These are phyloP conservation scores for Cytospora schulzeri DNA, from an alignment of 2,329 filamentous ascomycete species.

Conservation along the genomic window DNA sequence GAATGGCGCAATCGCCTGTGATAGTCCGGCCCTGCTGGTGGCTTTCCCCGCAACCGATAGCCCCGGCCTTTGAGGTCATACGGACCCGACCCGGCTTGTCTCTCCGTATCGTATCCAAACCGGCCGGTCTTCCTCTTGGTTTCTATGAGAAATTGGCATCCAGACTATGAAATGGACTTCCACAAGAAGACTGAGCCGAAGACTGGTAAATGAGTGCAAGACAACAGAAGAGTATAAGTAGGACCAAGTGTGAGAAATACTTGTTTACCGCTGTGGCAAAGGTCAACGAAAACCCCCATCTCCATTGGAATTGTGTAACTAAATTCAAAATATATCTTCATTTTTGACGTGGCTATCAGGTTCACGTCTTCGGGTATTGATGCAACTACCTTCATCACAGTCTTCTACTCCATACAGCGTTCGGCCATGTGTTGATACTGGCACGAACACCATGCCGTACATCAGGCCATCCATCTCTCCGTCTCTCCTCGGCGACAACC, in stretches of 20 bases:
- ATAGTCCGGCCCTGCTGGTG: neutral
- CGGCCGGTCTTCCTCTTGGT: neutral
- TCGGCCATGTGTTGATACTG: neutral
- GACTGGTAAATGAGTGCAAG: neutral
- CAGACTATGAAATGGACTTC: neutral
- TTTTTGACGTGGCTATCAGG: neutral
- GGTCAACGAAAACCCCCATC: neutral
- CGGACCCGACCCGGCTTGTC: neutral
- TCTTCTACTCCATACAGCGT: neutral
- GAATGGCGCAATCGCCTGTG: neutral
- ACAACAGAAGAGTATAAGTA: neutral
- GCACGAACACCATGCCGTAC: neutral
- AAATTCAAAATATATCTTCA: neutral
- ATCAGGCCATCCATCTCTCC: neutral
- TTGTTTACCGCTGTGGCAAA: neutral
- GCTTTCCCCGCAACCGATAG: neutral
- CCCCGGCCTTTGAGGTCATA: too few species aligned
- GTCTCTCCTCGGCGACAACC: neutral
- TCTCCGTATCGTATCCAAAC: neutral
- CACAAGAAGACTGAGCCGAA: neutral
- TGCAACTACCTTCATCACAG: neutral
- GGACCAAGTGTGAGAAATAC: neutral
- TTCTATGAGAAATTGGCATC: neutral
- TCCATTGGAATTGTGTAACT: neutral
- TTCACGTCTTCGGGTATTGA: conserved; percentile 1